phyloP scores from a whole-genome alignment of 2,329 filamentous ascomycete species.

The Penicillium digitatum region DNA sequence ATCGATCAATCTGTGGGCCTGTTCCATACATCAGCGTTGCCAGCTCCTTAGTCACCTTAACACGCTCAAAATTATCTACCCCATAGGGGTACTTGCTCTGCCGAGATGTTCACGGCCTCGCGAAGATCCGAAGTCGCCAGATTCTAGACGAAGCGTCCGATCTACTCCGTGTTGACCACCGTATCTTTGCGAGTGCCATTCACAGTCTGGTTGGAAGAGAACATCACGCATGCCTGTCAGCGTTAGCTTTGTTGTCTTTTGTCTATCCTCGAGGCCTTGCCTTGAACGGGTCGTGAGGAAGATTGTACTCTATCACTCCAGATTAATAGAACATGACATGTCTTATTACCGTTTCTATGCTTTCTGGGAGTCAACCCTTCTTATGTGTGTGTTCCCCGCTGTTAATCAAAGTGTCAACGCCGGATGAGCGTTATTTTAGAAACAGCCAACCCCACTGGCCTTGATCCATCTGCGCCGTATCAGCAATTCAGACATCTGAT shows the following conservation, averaged over 20 bases:
- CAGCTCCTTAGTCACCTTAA: constrained; percentile 49
- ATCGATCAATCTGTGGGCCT: too few relatives aligned
- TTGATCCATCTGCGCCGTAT: background rate
- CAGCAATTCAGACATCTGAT: background rate
- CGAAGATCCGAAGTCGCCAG: constrained; percentile 54
- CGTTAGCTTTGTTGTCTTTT: background rate
- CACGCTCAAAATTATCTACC: constrained; percentile 53
- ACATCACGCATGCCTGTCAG: constrained; percentile 53
- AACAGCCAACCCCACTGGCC: background rate
- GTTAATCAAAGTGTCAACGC: background rate
- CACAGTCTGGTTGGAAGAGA: constrained; percentile 56
- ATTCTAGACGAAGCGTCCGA: constrained; percentile 58
- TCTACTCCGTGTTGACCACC: constrained; percentile 54
- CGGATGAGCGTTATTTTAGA: background rate
- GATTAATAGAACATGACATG: constrained; percentile 48
- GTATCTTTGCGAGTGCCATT: constrained; percentile 52
- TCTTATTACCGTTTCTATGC: background rate
- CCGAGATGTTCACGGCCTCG: constrained; percentile 54
- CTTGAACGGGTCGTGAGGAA: constrained; percentile 57
- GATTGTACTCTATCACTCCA: constrained; percentile 51
- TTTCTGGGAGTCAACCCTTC: background rate
- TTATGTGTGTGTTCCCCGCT: background rate
- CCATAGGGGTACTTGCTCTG: constrained; percentile 40
- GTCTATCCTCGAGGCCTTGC: constrained; percentile 40
- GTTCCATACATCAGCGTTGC: constrained; percentile 40